These are phyloP conservation scores for Scheffersomyces illinoinensis DNA, from an alignment of 1,139 yeast genomes.

Conservation along the genomic window DNA sequence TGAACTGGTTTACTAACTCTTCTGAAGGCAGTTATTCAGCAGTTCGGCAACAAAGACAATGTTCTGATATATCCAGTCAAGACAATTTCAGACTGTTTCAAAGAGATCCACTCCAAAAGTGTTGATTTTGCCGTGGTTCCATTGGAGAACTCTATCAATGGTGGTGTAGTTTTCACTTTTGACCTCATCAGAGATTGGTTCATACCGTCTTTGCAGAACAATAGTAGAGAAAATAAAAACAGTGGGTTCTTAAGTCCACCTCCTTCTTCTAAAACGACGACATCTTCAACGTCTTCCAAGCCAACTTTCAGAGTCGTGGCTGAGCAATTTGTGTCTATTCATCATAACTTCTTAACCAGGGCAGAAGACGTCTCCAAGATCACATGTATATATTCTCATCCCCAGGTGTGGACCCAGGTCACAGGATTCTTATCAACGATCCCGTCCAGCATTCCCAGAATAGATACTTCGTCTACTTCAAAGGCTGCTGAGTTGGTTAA, in stretches of 20 bases:
- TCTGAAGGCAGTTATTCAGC: slow-evolving; percentile 70
- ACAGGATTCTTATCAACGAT: slow-evolving; percentile 48
- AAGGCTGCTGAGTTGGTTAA: slow-evolving; percentile 73
- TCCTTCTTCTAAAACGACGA: neutral
- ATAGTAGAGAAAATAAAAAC: neutral
- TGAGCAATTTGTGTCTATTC: slow-evolving; percentile 81
- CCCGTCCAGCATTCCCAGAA: slow-evolving; percentile 37
- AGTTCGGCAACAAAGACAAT: slow-evolving; percentile 43
- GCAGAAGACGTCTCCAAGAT: slow-evolving; percentile 45
- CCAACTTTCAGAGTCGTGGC: slow-evolving; percentile 57
- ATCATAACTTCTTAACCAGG: slow-evolving; percentile 69
- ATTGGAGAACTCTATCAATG: slow-evolving; percentile 91
- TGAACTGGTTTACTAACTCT: slow-evolving; percentile 10
- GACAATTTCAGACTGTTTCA: slow-evolving; percentile 67
- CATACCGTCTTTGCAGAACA: slow-evolving; percentile 12
- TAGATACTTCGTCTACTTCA: slow-evolving; percentile 80
- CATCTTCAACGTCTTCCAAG: neutral
- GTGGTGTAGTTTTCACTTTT: slow-evolving; percentile 84
- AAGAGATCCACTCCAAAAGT: slow-evolving; percentile 40
- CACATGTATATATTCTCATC: slow-evolving; percentile 77
- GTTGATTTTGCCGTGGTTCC: slow-evolving; percentile 85
- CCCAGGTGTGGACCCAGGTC: slow-evolving; percentile 98
- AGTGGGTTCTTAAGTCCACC: neutral
- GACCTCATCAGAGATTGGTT: slow-evolving; percentile 76
- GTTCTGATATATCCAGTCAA: slow-evolving; percentile 46